phyloP scores from a whole-genome alignment of 1,139 yeast species.

The Kurtzmaniella quercitrusa region DNA sequence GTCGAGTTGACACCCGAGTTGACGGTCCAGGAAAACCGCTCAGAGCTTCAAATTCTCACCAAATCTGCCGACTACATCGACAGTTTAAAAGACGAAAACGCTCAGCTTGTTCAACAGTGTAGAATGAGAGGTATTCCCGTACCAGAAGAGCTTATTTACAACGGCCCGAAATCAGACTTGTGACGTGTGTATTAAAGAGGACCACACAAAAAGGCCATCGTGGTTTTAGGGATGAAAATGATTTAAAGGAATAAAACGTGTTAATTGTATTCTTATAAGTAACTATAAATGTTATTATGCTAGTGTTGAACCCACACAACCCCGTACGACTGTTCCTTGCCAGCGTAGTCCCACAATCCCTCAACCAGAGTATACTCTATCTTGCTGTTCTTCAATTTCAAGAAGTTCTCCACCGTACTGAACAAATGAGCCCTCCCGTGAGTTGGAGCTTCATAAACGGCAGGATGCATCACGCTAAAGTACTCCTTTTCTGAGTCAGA shows the following conservation, averaged over 20 bases:
- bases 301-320: constrained; percentile 13
- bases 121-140: constrained; percentile 32
- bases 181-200: too few species aligned
- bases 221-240: background rate
- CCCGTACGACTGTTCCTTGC: constrained; percentile 17
- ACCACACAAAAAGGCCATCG: too few species aligned
- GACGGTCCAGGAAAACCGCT: constrained; percentile 39
- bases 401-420: background rate
- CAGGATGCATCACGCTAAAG: background rate
- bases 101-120: constrained; percentile 30
- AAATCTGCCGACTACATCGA: constrained; percentile 47
- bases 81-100: constrained; percentile 35
- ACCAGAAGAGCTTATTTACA: constrained; percentile 34
- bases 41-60: constrained; percentile 42
- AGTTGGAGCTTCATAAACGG: background rate
- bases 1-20: constrained; percentile 42
- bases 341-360: constrained; percentile 16
- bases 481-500: constrained; percentile 27
- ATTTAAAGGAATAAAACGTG: background rate
- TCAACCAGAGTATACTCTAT: constrained; percentile 26
- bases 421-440: background rate
- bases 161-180: constrained; percentile 31
- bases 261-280: background rate
- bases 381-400: background rate
- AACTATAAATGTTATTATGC: background rate